Conservation (phyloP, 352 stramenopile genomes). For the Pelagophyceae sp. region DNA sequence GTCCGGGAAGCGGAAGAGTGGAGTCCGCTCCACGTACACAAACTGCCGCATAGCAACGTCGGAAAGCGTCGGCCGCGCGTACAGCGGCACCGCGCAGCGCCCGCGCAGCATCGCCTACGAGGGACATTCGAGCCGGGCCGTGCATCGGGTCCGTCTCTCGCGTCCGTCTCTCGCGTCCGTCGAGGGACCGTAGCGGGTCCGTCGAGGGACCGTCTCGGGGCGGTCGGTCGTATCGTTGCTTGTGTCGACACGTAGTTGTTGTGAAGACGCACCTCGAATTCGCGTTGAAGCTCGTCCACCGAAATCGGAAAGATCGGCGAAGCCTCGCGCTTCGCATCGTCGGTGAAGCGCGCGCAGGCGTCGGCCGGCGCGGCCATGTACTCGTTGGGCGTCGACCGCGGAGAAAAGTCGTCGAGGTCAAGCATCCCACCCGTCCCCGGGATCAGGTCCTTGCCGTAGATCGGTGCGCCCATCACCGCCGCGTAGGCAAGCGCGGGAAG, state of each 20-base stretch:
- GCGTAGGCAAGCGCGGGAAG: too few species aligned
- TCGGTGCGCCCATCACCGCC: conserved; percentile 3
- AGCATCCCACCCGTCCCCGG: background rate
- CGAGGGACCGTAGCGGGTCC: too few species aligned
- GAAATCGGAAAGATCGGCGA: background rate
- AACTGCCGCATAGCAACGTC: background rate
- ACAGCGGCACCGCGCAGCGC: background rate
- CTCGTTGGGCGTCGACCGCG: conserved; percentile 12
- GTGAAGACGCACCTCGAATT: background rate
- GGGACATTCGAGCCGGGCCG: too few species aligned
- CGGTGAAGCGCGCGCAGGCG: background rate
- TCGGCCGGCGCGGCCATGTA: conserved; percentile 3
- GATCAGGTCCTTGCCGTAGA: conserved; percentile 7
- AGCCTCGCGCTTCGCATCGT: background rate
- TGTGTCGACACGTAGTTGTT: too few species aligned
- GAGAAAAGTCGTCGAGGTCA: background rate
- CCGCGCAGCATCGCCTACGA: too few species aligned
- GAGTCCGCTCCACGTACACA: conserved; percentile 16
- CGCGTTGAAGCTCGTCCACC: background rate
- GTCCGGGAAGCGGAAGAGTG: conserved; percentile 17
- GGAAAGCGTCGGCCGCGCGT: background rate
- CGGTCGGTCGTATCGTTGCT: too few species aligned
- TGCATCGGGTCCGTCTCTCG: too few species aligned
- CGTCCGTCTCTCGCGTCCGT: too few species aligned
- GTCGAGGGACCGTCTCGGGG: too few species aligned